These are phyloP conservation scores for Rhodotorula sp. DNA, from an alignment of 1,284 basidiomycete genomes.

Conservation along the genomic window DNA sequence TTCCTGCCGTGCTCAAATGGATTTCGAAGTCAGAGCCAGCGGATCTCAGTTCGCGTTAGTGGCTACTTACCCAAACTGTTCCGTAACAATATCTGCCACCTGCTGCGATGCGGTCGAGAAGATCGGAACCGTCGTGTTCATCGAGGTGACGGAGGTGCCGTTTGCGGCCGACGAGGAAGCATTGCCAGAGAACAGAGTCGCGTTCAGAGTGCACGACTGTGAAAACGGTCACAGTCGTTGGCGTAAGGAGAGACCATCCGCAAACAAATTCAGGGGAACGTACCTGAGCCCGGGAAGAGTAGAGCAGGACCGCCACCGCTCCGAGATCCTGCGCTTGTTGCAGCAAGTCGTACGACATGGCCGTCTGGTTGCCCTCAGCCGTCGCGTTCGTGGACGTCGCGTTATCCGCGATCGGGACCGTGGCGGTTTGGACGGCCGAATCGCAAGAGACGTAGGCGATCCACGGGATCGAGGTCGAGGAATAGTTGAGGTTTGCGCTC, in stretches of 20 bases:
- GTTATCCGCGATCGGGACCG: not conserved
- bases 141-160: not conserved
- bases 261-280: not conserved
- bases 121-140: conserved; percentile 13
- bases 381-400: not conserved
- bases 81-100: not conserved
- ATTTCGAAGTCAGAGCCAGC: not conserved
- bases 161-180: not conserved
- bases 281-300: conserved; percentile 22
- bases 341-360: conserved; percentile 7
- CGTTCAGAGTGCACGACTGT: conserved; percentile 15
- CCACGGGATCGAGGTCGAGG: conserved; percentile 14
- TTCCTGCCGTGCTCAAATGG: not conserved
- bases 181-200: not conserved
- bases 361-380: not conserved
- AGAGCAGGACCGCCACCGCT: conserved; percentile 20
- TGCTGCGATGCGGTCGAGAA: conserved; percentile 7
- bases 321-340: conserved; percentile 14
- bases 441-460: conserved; percentile 34
- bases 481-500: conserved; percentile 6
- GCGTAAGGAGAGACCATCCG: not conserved
- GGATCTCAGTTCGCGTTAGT: no score
- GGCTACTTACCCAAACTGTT: conserved; percentile 15
- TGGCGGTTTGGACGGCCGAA: not conserved
- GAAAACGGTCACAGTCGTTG: not conserved